Percentiles rank a stretch among this genome's conserved stretches.
Evolutionary conservation across 2,329 filamentous ascomycete genomes (phyloP).

Genomic region (Aspergillus puulaauensis): DNA sequence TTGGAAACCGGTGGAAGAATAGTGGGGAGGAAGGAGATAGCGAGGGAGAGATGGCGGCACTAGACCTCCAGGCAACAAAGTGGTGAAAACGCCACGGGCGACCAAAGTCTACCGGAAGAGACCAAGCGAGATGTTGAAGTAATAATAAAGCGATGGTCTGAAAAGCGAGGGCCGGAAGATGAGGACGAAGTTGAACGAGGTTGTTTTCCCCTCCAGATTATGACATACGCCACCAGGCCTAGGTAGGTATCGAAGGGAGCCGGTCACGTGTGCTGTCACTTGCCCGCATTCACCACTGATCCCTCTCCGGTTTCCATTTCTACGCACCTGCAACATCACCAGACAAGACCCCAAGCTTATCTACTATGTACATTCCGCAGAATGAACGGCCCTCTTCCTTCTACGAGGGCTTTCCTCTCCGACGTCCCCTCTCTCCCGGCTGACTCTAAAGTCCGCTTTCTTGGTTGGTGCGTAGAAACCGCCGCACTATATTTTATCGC

Average conservation of each 20-base stretch:
- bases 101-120: not conserved
- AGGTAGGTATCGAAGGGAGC: slow-evolving; percentile 18
- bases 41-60: not conserved
- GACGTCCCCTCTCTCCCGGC: slow-evolving; percentile 53
- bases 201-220: slow-evolving; percentile 30
- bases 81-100: not conserved
- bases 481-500: not conserved
- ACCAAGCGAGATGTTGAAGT: not conserved
- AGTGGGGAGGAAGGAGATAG: slow-evolving; percentile 3
- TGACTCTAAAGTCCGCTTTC: slow-evolving; percentile 81
- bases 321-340: not conserved
- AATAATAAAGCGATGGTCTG: not conserved
- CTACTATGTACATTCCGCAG: slow-evolving; percentile 11
- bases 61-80: not conserved
- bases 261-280: slow-evolving; percentile 31
- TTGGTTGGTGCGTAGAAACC: slow-evolving; percentile 74
- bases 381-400: slow-evolving; percentile 61
- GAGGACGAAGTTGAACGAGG: not conserved
- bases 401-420: slow-evolving; percentile 64
- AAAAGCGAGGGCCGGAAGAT: slow-evolving; percentile 1
- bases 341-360: not conserved
- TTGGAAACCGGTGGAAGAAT: slow-evolving; percentile 12
- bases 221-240: slow-evolving; percentile 37
- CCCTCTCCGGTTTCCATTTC: not conserved
- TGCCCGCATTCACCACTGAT: not conserved